Base-by-base conservation (phyloP, 257 asterid genomes). In the Plantago ovata region DNA sequence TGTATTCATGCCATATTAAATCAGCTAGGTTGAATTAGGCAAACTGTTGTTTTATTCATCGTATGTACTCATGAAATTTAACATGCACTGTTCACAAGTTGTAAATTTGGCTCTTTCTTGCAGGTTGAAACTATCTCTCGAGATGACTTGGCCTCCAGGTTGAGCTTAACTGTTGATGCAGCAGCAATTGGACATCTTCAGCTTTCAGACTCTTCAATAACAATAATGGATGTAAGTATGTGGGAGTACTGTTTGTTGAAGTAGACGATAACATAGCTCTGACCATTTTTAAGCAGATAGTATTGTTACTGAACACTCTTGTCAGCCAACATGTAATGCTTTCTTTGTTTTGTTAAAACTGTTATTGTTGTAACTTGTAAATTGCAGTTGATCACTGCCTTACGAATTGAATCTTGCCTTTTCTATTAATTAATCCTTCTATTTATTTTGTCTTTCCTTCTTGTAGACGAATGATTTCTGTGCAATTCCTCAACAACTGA, bases 111-210 rank as follows among this genome's bases (percentile, higher is more conserved):
- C 67, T 55, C 13, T 64, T 20, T 61, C 44, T 38, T 71, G 77
- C 87, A 93, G 99, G 94, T 89, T 53, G 99, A 93, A 71, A 77
- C 84, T 24, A 90, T 93, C 54, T 76, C 89, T 8, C 86, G 73
- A 76, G 99, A 93, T 52, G 96, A 93, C 78, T 72, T 93, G 79
- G 96, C 95, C 14, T 84, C 99, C 64, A 83, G 99, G 64, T 72
- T 93, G 78, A 89, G 95, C 60, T 74, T 93, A 75, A 89, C 91
- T 1, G 87, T 71, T 60, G 89, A 84, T 73, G 74, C 82, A 61
- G 91, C 95, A 65, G 78, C 94, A 33, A 91, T 93, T 70, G 96
- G 84, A 59, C 82, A 81, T 56, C 89, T 89, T 77, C 71, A 75
- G 73, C 89, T 93, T 77, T 72, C 95, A 54, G 99, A 93, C 79